Base-by-base conservation (phyloP, 139 green algal species). In the Chlorella sp. region DNA sequence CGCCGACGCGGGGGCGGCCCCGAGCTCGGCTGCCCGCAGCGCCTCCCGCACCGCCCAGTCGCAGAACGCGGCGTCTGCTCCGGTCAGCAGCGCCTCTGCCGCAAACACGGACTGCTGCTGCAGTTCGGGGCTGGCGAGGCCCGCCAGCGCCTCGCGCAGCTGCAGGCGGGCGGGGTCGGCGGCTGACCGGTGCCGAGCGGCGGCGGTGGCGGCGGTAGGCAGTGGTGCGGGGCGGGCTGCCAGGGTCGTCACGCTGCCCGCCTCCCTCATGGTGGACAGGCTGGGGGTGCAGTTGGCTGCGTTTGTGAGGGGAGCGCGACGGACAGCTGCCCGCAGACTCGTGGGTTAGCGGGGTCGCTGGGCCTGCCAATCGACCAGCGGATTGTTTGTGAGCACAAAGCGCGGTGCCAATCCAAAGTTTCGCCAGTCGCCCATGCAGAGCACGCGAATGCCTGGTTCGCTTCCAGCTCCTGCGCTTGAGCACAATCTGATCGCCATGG, bases 31-130 rank as follows among this genome's bases (percentile, higher is more conserved):
- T 24, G 51, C 51, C 22, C 68, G 51, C 38, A 85, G 48, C 48
- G 70, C 65, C 22, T 85, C 81, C 1, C 43, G 26, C 24, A 85
- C 51, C 14, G 51, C 51, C 51, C 51, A 60, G 51, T 60, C 51
- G 16, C 51, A 60, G 48, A 48, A 51, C 3, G 69, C 69, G 14
- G 34, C 65, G 20, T 85, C 67, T 24, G 44, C 81, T 20, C 56
- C 51, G 3, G n/a, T 26, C 38, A 85, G 68, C 48, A 85, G 34
- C 24, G 69, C 22, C 68, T 79, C 36, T 1, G 46, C 69, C 16
- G 81, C 40, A 36, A 76, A 85, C 48, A n/a, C 64, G 9, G 68
- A 44, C 69, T 85, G 81, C 36, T 46, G 20, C n/a, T 76, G 64
- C 30, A 85, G 81, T 44, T 85, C 81, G 36, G 51, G 26, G 32